These are phyloP conservation scores for Botryosphaeria dothidea DNA, from an alignment of 2,329 filamentous ascomycete genomes.

Conservation along the genomic window DNA sequence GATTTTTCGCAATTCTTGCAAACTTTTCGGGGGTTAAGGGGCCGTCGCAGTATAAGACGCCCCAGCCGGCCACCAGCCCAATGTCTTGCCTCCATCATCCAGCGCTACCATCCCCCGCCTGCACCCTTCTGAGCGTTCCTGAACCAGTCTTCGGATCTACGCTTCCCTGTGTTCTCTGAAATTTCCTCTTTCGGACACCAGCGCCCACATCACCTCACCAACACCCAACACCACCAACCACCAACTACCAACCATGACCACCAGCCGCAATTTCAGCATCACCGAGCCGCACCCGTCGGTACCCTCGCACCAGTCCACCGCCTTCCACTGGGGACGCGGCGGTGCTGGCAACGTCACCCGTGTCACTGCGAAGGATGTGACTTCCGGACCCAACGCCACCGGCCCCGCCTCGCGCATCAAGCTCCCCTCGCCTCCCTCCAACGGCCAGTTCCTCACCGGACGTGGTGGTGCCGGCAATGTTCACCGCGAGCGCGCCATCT, in stretches of 20 bases:
- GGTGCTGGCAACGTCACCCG: constrained; percentile 61
- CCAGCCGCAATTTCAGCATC: constrained; percentile 50
- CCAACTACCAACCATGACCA: constrained; percentile 30
- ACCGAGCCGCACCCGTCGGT: constrained; percentile 64
- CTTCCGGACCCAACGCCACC: constrained; percentile 45
- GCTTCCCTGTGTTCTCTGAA: constrained; percentile 4
- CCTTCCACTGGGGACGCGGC: constrained; percentile 57
- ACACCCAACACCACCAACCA: constrained; percentile 16
- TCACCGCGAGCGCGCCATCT: constrained; percentile 60
- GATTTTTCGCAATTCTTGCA: constrained; percentile 16
- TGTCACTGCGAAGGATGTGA: constrained; percentile 56
- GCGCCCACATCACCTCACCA: neutral
- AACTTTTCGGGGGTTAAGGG: constrained; percentile 13
- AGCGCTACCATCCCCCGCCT: neutral
- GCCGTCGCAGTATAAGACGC: constrained; percentile 16
- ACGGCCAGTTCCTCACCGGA: constrained; percentile 63
- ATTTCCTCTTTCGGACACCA: constrained; percentile 15
- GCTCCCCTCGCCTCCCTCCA: constrained; percentile 47
- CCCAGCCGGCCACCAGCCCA: neutral
- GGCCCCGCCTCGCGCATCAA: constrained; percentile 52
- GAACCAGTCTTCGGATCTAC: neutral
- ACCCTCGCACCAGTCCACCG: constrained; percentile 45
- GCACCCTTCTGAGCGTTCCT: neutral
- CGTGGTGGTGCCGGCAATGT: constrained; percentile 70
- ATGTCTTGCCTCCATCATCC: neutral